Conservation (phyloP, 768 basidiomycete genomes). For the Amanita brunnescens region DNA sequence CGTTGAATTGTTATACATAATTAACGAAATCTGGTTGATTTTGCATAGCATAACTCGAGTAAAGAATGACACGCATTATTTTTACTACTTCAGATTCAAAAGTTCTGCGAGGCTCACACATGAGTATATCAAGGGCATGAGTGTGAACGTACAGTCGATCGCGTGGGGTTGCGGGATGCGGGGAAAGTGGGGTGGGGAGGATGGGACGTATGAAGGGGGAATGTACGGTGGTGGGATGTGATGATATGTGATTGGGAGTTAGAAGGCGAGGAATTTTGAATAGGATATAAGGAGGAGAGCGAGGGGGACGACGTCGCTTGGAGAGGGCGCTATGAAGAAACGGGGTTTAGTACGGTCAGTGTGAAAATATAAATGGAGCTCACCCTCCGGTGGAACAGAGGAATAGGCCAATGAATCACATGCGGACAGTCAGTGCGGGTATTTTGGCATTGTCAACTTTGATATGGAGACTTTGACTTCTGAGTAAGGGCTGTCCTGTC, state of each 20-base stretch:
- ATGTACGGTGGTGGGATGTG: conserved; percentile 46
- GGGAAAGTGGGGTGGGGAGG: conserved; percentile 63
- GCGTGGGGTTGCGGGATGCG: too few species aligned
- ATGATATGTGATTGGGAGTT: conserved; percentile 74
- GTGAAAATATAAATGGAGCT: conserved; percentile 18
- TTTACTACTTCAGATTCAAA: too few species aligned
- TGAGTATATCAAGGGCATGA: too few species aligned
- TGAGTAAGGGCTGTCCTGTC: conserved; percentile 94
- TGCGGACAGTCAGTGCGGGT: conserved; percentile 87
- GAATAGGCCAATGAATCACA: conserved; percentile 80
- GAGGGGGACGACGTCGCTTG: conserved; percentile 79
- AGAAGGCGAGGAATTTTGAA: conserved; percentile 75
- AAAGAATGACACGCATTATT: too few species aligned
- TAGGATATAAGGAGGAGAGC: conserved; percentile 82
- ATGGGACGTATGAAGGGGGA: conserved; percentile 39
- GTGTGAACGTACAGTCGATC: too few species aligned
- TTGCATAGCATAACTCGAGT: too few species aligned
- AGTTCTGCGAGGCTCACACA: too few species aligned
- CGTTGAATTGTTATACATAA: too few species aligned
- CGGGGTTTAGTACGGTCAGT: background rate
- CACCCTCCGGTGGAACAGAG: conserved; percentile 60
- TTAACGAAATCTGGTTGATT: too few species aligned
- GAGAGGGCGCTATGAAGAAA: conserved; percentile 42
- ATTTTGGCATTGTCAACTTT: conserved; percentile 99
- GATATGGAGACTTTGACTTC: conserved; percentile 96